phyloP scores from a whole-genome alignment of 1,139 yeast genomes.

The Wickerhamomyces sp. region DNA sequence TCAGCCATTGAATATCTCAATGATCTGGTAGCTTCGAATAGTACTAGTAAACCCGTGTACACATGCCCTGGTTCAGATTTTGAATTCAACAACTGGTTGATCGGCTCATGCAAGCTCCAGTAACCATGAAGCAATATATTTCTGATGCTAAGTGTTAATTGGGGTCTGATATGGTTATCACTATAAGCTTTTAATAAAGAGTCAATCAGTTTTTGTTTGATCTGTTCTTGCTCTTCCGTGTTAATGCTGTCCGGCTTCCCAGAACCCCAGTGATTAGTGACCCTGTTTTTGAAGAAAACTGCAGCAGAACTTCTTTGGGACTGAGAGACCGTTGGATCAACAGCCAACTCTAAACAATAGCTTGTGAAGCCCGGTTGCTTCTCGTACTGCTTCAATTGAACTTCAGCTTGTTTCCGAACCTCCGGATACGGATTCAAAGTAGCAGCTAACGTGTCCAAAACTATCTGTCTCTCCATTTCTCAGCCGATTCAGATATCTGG shows the following conservation, averaged over 20 bases:
- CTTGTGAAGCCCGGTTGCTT: constrained; percentile 53
- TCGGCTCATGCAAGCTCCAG: constrained; percentile 30
- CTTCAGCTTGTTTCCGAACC: constrained; percentile 66
- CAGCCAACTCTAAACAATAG: constrained; percentile 49
- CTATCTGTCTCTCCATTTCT: constrained; percentile 57
- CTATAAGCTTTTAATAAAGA: constrained; percentile 37
- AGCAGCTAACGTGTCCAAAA: constrained; percentile 71
- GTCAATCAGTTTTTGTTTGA: constrained; percentile 50
- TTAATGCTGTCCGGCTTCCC: constrained; percentile 40
- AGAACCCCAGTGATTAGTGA: constrained; percentile 50
- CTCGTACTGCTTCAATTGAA: constrained; percentile 53
- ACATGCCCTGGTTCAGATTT: constrained; percentile 45
- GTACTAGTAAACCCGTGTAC: constrained; percentile 53
- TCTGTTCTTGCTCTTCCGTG: constrained; percentile 44
- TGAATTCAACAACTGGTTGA: constrained; percentile 39
- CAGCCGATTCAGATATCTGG: background rate
- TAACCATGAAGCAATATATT: constrained; percentile 55
- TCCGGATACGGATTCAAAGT: constrained; percentile 71
- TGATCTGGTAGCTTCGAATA: constrained; percentile 51
- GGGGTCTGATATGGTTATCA: constrained; percentile 44
- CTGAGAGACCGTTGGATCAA: constrained; percentile 40
- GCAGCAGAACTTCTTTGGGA: constrained; percentile 60
- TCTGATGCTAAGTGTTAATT: constrained; percentile 66
- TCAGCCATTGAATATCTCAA: constrained; percentile 54
- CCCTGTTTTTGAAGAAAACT: constrained; percentile 63